Conservation (phyloP, 768 basidiomycete species). For the Podaxis carcinomalis region DNA sequence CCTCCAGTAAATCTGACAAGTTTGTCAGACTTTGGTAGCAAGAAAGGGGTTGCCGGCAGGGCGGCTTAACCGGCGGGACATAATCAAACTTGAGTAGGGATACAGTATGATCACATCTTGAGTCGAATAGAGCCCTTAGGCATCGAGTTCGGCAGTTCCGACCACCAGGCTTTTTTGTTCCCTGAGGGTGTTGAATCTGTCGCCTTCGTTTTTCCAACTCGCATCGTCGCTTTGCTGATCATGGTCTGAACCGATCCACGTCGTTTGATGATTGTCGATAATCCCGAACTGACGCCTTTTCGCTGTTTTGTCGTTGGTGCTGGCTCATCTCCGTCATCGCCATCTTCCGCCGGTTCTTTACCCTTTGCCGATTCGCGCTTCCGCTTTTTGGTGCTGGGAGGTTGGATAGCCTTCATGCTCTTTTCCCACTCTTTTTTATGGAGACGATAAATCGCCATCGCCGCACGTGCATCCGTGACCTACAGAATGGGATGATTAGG, state of each 20-base stretch:
- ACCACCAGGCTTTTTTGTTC: constrained; percentile 2
- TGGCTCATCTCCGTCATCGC: constrained; percentile 12
- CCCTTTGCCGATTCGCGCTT: constrained; percentile 5
- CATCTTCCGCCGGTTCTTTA: constrained; percentile 8
- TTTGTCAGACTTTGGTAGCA: neutral
- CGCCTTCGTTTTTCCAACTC: neutral
- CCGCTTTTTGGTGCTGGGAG: constrained; percentile 14
- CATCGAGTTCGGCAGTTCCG: neutral
- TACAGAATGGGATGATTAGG: constrained; percentile 22
- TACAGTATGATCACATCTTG: neutral
- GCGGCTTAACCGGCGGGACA: neutral
- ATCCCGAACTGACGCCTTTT: constrained; percentile 62
- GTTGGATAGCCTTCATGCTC: constrained; percentile 12
- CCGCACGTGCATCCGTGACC: constrained; percentile 92
- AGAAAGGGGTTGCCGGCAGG: neutral
- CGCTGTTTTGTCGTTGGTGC: constrained; percentile 15
- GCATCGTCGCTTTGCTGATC: neutral
- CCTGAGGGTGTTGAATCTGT: neutral
- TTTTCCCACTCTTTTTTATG: constrained; percentile 83
- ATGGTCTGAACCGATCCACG: constrained; percentile 1
- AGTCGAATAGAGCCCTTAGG: neutral
- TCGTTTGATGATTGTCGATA: constrained; percentile 45
- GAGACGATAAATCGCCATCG: constrained; percentile 89
- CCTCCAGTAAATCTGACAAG: neutral
- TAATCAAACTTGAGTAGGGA: neutral